phyloP scores from a whole-genome alignment of 257 asterid species.

The Voacanga thouarsii region DNA sequence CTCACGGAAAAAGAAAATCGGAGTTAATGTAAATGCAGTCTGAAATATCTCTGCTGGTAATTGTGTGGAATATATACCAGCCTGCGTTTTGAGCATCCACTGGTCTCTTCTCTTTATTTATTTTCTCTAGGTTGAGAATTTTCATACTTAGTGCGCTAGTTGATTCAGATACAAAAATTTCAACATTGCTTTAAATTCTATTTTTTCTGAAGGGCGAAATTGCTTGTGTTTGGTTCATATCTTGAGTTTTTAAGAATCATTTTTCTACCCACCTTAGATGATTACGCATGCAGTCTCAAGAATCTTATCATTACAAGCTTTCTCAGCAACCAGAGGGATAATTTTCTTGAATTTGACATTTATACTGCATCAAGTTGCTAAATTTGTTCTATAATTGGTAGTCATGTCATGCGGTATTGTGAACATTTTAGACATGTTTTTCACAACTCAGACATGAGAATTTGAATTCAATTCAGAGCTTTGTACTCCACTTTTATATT shows the following conservation, averaged over 20 bases:
- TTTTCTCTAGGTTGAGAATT: too few relatives aligned
- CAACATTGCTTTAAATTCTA: background rate
- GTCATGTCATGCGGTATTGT: constrained; percentile 20
- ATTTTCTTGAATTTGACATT: background rate
- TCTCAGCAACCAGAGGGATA: background rate
- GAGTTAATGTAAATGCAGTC: background rate
- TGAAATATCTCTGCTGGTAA: background rate
- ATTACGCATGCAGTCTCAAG: background rate
- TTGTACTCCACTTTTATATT: constrained; percentile 39
- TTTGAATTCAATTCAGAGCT: constrained; percentile 42
- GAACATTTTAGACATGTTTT: constrained; percentile 33
- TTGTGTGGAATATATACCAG: background rate
- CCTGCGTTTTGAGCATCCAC: background rate
- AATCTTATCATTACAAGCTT: background rate
- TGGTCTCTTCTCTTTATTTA: background rate
- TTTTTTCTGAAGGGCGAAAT: background rate
- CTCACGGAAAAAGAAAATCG: background rate
- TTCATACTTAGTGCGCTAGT: background rate
- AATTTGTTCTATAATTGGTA: constrained; percentile 21
- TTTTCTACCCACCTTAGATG: background rate
- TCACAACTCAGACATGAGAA: constrained; percentile 35
- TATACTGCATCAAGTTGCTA: constrained; percentile 15
- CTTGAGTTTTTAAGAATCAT: background rate
- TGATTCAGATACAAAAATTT: background rate
- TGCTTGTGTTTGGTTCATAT: background rate